Percentiles rank a stretch among this genome's conserved stretches.
Evolutionary conservation across 2,329 filamentous ascomycete genomes (phyloP).

Genomic region (Juglanconis oblonga): DNA sequence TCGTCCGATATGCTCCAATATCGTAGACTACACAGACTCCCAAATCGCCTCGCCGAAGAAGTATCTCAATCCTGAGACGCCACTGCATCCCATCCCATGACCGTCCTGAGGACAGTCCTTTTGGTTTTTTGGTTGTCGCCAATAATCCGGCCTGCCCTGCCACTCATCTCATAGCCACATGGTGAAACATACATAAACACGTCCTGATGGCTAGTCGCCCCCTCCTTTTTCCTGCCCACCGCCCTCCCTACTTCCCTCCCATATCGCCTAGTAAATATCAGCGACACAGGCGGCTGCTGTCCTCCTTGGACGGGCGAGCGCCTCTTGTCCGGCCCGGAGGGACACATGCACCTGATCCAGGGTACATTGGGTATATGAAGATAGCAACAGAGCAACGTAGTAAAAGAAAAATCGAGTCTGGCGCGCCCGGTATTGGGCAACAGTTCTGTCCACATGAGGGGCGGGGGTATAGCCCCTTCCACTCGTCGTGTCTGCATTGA

Average conservation of each 20-base stretch:
- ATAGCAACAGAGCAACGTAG: conserved; percentile 1
- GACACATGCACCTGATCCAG: conserved; percentile 8
- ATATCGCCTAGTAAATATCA: not conserved
- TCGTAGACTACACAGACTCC: not conserved
- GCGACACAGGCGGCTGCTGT: not conserved
- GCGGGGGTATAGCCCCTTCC: conserved; percentile 12
- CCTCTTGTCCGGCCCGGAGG: not conserved
- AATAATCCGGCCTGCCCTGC: not conserved
- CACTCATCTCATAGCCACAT: not conserved
- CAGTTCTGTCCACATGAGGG: not conserved
- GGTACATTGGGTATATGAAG: conserved; percentile 18
- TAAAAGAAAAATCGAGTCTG: not conserved
- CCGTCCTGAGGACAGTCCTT: not conserved
- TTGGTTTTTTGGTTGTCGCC: conserved; percentile 4
- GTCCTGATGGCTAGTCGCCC: not conserved
- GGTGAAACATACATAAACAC: conserved; percentile 1
- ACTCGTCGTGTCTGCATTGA: conserved; percentile 7
- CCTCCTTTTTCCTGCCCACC: not conserved
- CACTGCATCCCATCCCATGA: not conserved
- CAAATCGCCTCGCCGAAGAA: not conserved
- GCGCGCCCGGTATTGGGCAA: not conserved
- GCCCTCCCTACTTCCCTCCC: not conserved
- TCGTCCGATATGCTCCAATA: not conserved
- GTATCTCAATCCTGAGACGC: not conserved
- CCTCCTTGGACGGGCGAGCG: not conserved